Conservation (phyloP, 148 eudicot genomes). For the Dianthus caryophyllus region DNA sequence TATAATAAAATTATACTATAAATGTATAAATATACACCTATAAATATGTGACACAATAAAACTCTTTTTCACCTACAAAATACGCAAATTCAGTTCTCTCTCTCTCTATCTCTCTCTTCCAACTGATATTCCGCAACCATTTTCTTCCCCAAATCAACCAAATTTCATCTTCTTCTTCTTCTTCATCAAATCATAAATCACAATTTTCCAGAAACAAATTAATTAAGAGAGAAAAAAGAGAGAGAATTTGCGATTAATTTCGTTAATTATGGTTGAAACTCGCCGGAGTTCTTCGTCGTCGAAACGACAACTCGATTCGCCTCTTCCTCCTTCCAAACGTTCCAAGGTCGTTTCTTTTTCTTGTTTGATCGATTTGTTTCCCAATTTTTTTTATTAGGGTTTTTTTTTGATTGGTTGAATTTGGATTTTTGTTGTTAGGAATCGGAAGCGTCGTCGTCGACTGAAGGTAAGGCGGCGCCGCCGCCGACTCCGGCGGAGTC, state of each 20-base stretch:
- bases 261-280: slow-evolving; percentile 63
- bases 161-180: not conserved
- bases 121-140: slow-evolving; percentile 29
- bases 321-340: slow-evolving; percentile 56
- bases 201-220: not conserved
- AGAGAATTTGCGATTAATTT: slow-evolving; percentile 4
- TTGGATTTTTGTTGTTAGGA: slow-evolving; percentile 31
- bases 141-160: slow-evolving; percentile 1
- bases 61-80: slow-evolving; percentile 19
- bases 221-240: not conserved
- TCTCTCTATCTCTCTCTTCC: slow-evolving; percentile 18
- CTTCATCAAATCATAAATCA: slow-evolving; percentile 1
- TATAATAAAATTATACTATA: too few relatives aligned
- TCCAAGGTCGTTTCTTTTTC: slow-evolving; percentile 43
- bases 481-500: slow-evolving; percentile 21
- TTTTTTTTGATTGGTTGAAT: slow-evolving; percentile 9
- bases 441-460: slow-evolving; percentile 60
- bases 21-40: too few relatives aligned
- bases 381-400: not conserved
- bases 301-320: slow-evolving; percentile 57
- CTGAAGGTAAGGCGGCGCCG: slow-evolving; percentile 40
- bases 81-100: slow-evolving; percentile 26
- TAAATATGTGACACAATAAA: too few relatives aligned
- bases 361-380: not conserved
- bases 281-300: slow-evolving; percentile 74